Evolutionary conservation across 1,139 yeast genomes (phyloP), one percentile per base, ranked within the genome.

Genomic region (Suhomyces guaymorum): DNA sequence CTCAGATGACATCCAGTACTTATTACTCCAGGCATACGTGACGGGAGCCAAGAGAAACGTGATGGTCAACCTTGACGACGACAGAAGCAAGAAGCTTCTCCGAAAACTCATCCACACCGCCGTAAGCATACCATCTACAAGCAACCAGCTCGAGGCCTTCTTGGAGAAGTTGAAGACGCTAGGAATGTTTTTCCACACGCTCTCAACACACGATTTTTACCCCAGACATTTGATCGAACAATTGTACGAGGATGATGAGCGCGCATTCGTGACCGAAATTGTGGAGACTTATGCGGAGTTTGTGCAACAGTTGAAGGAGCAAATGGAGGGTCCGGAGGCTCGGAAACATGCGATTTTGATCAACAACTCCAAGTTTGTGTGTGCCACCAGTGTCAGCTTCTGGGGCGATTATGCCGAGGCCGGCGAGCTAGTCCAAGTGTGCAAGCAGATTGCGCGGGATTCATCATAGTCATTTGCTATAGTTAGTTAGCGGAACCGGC

Each of bases 321-420:
- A 39, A 12, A 39, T 55, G 30, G 14, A 10, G 9, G 43, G 42
- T 23, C 34, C 34, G n/a, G 28, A 33, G 10, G 27, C 36, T 7
- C 30, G 32, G 15, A 50, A 53, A 14, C 48, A 44, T 27, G 47
- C 44, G 8, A 44, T 57, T 1, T 38, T 65, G 14, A 34, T 45
- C 12, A 69, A 69, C 42, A 69, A 69, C 44, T 42, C 63, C 11
- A 57, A 56, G 42, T 69, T 57, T 40, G 57, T 68, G 21, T 59
- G 66, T 16, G 70, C 51, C 14, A 52, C 65, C 20, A 52, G 62
- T 30, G 43, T 44, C 23, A 39, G 38, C 13, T 37, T 35, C 24
- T 35, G 37, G 39, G 25, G 22, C 5, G 26, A 15, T 10, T 27
- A 30, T 11, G 17, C 12, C 8, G 37, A 26, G 12, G 35, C 28